Evolutionary conservation across 495 filamentous ascomycete genomes (phyloP), one percentile per base, ranked within the genome.

Genomic region (Aspergillus kassunensis): DNA sequence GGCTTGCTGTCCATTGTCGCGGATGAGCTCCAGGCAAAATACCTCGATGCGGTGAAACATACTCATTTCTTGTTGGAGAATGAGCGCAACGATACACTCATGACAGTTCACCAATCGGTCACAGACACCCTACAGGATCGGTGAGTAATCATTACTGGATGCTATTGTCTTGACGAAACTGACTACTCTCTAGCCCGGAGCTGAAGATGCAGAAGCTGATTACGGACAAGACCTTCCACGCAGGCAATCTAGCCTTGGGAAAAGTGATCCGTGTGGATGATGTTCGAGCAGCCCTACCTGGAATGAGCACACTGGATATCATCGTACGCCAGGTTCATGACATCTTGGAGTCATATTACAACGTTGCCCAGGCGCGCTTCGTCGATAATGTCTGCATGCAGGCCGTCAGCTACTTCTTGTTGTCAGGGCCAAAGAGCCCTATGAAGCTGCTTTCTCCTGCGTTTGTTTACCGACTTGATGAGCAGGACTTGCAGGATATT

Each of bases 291-390:
- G 61, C 71, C 5, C 52, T 57, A 5, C 15, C 72, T 0, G 20
- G 36, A 4, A 75, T 75, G 60, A 70, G 61, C 52, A 86, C 83
- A 49, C 46, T 51, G 0, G 63, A 77, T 0, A 66, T 78, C n/a
- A 67, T 67, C 3, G 55, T 73, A 7, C 64, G 75, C 39, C 72
- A 81, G 0, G 72, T 87, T 6, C 80, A 85, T 40, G 79, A 86
- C 51, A 75, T 78, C 13, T 62, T 86, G 1, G 47, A 75, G 39
- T 65, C 75, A 2, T 87, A 87, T 59, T 86, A 87, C 66, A 77
- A 78, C 36, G 79, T 86, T 0, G 73, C 80, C 0, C 64, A 56
- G 16, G 79, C 78, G 48, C 67, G 77, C 1, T 84, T 86, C 43
- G 69, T 82, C 8, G 83, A 86, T 47, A 71, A 64, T 46, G 62